Conservation (phyloP, 2,329 filamentous ascomycete genomes). For the Ceratocystis cacaofunesta region DNA sequence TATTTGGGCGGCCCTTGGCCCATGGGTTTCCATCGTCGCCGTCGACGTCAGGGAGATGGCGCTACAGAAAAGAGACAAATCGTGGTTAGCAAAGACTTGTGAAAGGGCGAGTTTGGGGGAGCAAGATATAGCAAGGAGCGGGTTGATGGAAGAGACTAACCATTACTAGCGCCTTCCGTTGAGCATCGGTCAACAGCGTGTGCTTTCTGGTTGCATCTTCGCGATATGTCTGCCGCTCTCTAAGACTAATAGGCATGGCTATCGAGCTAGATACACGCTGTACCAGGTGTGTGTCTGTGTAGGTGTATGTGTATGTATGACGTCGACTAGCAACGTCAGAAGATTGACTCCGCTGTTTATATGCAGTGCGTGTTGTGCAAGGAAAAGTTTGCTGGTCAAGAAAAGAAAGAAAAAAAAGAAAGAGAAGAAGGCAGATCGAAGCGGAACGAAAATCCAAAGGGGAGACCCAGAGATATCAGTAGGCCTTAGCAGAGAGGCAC, state of each 20-base stretch:
- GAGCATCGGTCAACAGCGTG: constrained; percentile 24
- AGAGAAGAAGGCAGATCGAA: not conserved
- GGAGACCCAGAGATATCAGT: not conserved
- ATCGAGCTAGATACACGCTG: not conserved
- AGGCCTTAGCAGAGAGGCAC: not conserved
- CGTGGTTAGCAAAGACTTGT: constrained; percentile 11
- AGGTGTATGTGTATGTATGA: not conserved
- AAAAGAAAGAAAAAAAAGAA: not conserved
- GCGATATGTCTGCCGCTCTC: constrained; percentile 28
- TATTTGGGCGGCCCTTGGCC: constrained; percentile 22
- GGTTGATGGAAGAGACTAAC: constrained; percentile 11
- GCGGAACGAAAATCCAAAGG: not conserved
- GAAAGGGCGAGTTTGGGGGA: not conserved
- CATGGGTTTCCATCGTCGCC: constrained; percentile 24
- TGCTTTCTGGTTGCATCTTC: constrained; percentile 27
- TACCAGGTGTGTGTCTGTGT: not conserved
- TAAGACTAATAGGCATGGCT: constrained; percentile 22
- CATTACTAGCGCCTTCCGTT: constrained; percentile 20
- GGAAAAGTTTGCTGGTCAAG: not conserved
- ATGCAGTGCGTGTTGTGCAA: not conserved
- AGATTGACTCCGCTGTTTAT: not conserved
- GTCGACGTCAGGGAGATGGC: constrained; percentile 20
- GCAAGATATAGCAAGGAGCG: too few species aligned
- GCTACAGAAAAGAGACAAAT: constrained; percentile 3
- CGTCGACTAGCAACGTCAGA: not conserved